A percentile compares a stretch with the other conserved stretches of the same genome.
These are phyloP conservation scores for Hyaloscypha hepaticicola DNA, from an alignment of 495 filamentous ascomycete genomes.

Conservation along the genomic window DNA sequence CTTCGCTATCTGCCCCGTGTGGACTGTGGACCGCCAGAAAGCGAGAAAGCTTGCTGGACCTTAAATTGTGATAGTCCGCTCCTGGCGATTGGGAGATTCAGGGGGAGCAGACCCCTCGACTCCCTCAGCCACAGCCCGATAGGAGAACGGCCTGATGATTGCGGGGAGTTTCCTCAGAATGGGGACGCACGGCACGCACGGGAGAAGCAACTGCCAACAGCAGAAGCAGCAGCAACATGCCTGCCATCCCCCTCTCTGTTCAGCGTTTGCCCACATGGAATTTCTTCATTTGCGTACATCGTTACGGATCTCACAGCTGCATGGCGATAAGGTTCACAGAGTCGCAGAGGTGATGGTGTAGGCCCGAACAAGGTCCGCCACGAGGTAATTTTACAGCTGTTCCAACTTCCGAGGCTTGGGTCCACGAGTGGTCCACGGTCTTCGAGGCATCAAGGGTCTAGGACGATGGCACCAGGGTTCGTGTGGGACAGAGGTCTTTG, in stretches of 20 bases:
- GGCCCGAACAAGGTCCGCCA: not conserved
- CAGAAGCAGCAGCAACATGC: not conserved
- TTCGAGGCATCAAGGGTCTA: not conserved
- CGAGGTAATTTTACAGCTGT: slow-evolving; percentile 2
- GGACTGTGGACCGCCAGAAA: too few relatives aligned
- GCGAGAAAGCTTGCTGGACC: not conserved
- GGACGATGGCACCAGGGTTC: slow-evolving; percentile 1
- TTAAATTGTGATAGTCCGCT: not conserved
- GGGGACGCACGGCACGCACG: not conserved
- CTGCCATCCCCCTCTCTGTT: too few relatives aligned
- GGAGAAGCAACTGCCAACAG: not conserved
- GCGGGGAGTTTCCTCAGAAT: not conserved
- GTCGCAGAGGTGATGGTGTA: not conserved
- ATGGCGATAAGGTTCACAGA: not conserved
- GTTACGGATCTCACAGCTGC: not conserved
- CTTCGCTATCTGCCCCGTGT: too few relatives aligned
- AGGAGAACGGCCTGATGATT: not conserved
- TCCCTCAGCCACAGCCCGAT: not conserved
- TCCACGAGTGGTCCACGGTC: slow-evolving; percentile 9
- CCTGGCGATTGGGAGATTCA: slow-evolving; percentile 1
- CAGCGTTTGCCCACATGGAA: not conserved
- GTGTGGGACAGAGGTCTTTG: not conserved
- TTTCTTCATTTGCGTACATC: slow-evolving; percentile 5
- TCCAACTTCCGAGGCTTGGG: not conserved
- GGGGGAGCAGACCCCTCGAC: not conserved